These are phyloP conservation scores for Neurospora sp. DNA, from an alignment of 495 filamentous ascomycete species.

Conservation along the genomic window DNA sequence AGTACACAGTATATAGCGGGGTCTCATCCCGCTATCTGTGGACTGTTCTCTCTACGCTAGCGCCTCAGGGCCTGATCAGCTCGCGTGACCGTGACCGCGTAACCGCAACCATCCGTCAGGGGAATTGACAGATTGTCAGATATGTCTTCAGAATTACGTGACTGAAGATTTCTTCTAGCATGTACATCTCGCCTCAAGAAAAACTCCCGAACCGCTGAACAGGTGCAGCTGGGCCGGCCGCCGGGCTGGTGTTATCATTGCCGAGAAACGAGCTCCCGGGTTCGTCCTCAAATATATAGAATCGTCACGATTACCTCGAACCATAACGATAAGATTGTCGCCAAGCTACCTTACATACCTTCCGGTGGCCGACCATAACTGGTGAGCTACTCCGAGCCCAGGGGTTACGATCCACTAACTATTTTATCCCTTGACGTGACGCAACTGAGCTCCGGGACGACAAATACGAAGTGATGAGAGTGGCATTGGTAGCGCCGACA, in stretches of 20 bases:
- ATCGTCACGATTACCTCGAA: background rate
- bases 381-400: background rate
- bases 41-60: background rate
- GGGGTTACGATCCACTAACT: background rate
- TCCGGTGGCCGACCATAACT: background rate
- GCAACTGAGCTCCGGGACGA: background rate
- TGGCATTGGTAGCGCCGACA: background rate
- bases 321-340: background rate
- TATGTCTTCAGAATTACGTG: background rate
- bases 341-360: background rate
- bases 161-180: background rate
- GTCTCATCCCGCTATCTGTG: background rate
- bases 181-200: background rate
- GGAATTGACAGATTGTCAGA: background rate
- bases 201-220: background rate
- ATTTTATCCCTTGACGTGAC: background rate
- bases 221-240: background rate
- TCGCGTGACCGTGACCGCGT: too few species aligned
- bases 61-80: background rate
- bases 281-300: background rate
- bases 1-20: background rate
- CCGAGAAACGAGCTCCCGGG: background rate
- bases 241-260: background rate
- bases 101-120: background rate
- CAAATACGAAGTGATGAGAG: background rate